Evolutionary conservation across 257 asterid species (phyloP).

Genomic region (Penstemon davidsonii): DNA sequence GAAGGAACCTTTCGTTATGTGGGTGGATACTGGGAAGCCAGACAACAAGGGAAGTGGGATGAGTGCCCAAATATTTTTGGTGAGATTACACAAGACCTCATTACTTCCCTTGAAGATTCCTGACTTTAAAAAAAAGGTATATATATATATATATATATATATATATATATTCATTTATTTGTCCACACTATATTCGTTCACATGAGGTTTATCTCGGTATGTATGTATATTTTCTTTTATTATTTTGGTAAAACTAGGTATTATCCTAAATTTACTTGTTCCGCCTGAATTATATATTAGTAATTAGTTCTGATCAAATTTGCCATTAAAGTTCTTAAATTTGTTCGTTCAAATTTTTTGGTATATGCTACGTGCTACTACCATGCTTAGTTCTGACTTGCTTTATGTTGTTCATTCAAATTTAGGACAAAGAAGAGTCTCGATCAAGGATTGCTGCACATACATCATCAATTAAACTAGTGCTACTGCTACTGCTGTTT

Average conservation of each 20-base stretch:
- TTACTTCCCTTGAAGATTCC: conserved; percentile 43
- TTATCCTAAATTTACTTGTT: not conserved
- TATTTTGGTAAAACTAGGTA: not conserved
- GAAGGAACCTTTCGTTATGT: conserved; percentile 63
- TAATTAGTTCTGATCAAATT: no score
- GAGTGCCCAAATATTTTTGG: conserved; percentile 78
- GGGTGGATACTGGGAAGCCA: conserved; percentile 94
- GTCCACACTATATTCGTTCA: no score
- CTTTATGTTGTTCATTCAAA: not conserved
- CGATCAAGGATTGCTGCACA: not conserved
- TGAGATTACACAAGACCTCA: conserved; percentile 54
- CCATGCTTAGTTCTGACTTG: no score
- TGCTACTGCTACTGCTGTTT: not conserved
- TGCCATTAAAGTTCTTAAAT: no score
- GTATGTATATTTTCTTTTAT: not conserved
- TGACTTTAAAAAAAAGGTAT: conserved; percentile 45
- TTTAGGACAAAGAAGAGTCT: conserved; percentile 4
- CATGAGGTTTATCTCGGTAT: not conserved
- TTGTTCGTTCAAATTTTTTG: no score
- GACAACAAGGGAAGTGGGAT: conserved; percentile 70
- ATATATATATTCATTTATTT: no score
- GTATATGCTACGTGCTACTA: no score
- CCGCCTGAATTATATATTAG: no score
- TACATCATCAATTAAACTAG: not conserved
- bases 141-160: not conserved